These are phyloP conservation scores for Leishmania tropica DNA, from an alignment of 208 protist genomes.

Conservation along the genomic window DNA sequence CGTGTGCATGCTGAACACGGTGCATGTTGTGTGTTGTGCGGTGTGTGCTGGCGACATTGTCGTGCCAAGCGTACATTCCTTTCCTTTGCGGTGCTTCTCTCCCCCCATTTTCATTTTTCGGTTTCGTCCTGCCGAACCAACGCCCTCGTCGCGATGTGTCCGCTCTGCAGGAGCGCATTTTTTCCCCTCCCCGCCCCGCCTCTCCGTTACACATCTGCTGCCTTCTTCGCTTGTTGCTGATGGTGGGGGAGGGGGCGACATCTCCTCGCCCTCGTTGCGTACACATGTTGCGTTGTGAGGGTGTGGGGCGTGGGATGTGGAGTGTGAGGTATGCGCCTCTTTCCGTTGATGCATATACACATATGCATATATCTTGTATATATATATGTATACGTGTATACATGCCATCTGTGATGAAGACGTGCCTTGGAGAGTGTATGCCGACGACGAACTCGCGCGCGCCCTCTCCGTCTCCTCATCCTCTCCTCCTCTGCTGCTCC, in stretches of 20 bases:
- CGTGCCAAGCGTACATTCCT: neutral
- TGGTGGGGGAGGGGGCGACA: no score
- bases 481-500: neutral
- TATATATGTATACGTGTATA: neutral
- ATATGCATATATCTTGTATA: neutral
- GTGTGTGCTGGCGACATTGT: neutral
- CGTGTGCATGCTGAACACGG: no score
- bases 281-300: neutral
- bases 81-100: neutral
- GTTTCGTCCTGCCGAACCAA: no score
- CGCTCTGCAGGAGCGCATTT: neutral
- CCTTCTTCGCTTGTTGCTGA: neutral
- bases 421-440: neutral
- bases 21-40: no score
- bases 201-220: neutral
- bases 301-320: no score
- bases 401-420: neutral
- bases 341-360: neutral
- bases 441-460: neutral
- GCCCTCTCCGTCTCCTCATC: neutral
- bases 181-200: neutral
- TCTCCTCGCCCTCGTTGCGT: neutral
- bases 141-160: neutral
- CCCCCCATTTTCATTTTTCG: neutral
- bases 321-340: neutral